Evolutionary conservation across 106 monocot species (phyloP).

Genomic region (Allium fistulosum): DNA sequence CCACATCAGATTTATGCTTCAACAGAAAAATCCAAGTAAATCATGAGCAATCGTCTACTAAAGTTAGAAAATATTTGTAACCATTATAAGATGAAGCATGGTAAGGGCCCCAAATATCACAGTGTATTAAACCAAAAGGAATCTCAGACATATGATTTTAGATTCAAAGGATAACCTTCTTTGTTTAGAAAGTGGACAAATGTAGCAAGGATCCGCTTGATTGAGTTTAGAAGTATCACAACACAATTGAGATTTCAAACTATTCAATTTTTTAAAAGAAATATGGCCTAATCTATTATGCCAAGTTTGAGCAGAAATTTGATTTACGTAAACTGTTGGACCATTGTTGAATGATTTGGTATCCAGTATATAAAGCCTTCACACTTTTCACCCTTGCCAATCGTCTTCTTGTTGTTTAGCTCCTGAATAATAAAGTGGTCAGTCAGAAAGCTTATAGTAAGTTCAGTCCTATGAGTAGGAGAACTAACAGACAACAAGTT

Average conservation of each 20-base stretch:
- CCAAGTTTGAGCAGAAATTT: neutral
- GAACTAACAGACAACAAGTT: neutral
- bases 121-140: neutral
- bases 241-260: neutral
- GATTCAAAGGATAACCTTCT: neutral
- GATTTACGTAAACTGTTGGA: too few relatives aligned
- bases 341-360: too few relatives aligned
- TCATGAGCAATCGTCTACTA: neutral
- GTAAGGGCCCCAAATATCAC: neutral
- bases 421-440: neutral
- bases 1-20: neutral
- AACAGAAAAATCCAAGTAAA: conserved; percentile 6
- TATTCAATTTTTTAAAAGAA: neutral
- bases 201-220: neutral
- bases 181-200: conserved; percentile 2
- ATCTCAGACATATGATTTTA: neutral
- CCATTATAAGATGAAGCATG: neutral
- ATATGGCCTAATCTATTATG: neutral
- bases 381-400: neutral
- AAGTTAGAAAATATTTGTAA: neutral
- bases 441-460: neutral
- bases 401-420: neutral
- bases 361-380: neutral
- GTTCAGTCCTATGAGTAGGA: neutral
- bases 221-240: neutral